Evolutionary conservation across 164 flowering plant genomes (phyloP), one percentile per base, ranked within the genome.

Genomic region (Protea cynaroides): DNA sequence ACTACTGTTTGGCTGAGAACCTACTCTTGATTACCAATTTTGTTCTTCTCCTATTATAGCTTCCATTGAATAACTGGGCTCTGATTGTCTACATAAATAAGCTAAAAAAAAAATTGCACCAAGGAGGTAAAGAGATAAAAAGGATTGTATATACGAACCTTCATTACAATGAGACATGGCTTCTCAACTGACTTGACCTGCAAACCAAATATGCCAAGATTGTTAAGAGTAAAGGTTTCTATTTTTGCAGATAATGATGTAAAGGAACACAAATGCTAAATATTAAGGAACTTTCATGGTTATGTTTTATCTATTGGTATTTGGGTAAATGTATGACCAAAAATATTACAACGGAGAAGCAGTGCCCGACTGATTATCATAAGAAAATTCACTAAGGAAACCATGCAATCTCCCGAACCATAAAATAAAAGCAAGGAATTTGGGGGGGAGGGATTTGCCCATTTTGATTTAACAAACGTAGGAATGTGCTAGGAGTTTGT

Each of bases 131-230:
- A 34, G 25, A 18, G 19, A 49, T 57, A 15, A 43, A 53, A 29
- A 43, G 29, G 22, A 46, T 52, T 22, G 1, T 47, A 25, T 63
- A 59, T 62, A 75, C 90, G 7, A 61, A 92, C 98, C 98, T 54
- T 87, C 82, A 77, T 71, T 56, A 81, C 78, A 71, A 84, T 80
- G 22, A 71, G 77, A 62, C 86, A 80, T 78, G 86, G 84, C 71
- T 85, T 76, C 74, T 76, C 79, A 21, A 73, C 58, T 38, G 77
- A 24, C 50, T 73, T 87, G 59, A 78, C 78, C 96, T 92, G 98
- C 84, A 84, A 24, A 37, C 53, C 51, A 74, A 62, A 72, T 29
- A 56, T 52, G 57, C 17, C 25, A 69, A 14, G 23, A 18, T 58
- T 49, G 34, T 60, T 49, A 59, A 37, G 29, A 62, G 10, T n/a